A percentile compares a stretch with the other conserved stretches of the same genome.
phyloP scores from a whole-genome alignment of 305 asterid genomes.

The Plantago coronopus region DNA sequence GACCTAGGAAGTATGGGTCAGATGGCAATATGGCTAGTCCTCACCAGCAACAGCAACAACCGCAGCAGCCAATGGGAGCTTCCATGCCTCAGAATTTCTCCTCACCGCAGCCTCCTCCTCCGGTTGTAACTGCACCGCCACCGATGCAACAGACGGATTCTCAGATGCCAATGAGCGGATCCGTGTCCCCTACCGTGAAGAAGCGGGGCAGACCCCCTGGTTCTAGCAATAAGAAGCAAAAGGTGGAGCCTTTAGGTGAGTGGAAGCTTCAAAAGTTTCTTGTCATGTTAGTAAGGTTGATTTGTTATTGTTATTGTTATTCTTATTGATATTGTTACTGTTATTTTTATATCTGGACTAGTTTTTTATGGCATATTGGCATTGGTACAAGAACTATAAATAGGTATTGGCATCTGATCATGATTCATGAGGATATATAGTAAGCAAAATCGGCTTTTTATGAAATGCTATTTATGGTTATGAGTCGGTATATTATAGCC shows the following conservation, averaged over 20 bases:
- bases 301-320: conserved; percentile 8
- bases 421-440: conserved; percentile 22
- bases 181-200: conserved; percentile 33
- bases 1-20: conserved; percentile 52
- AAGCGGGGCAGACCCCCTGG: conserved; percentile 64
- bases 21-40: conserved; percentile 37
- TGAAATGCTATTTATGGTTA: conserved; percentile 15
- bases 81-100: conserved; percentile 31
- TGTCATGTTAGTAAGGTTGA: not conserved
- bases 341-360: conserved; percentile 17
- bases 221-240: conserved; percentile 44
- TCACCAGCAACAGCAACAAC: conserved; percentile 35
- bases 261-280: conserved; percentile 11
- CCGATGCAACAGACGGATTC: conserved; percentile 16
- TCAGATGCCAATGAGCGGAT: conserved; percentile 26
- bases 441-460: conserved; percentile 9
- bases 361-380: conserved; percentile 16
- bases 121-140: conserved; percentile 9
- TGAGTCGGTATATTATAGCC: conserved; percentile 11
- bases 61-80: not conserved
- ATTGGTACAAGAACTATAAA: conserved; percentile 10
- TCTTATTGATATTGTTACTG: conserved; percentile 13
- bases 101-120: too few species aligned
- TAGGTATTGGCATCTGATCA: conserved; percentile 13
- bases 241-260: conserved; percentile 41